A percentile compares a stretch with the other conserved stretches of the same genome.
Conservation (phyloP, 1,139 yeast species). For the Starmera stellimalicola region DNA sequence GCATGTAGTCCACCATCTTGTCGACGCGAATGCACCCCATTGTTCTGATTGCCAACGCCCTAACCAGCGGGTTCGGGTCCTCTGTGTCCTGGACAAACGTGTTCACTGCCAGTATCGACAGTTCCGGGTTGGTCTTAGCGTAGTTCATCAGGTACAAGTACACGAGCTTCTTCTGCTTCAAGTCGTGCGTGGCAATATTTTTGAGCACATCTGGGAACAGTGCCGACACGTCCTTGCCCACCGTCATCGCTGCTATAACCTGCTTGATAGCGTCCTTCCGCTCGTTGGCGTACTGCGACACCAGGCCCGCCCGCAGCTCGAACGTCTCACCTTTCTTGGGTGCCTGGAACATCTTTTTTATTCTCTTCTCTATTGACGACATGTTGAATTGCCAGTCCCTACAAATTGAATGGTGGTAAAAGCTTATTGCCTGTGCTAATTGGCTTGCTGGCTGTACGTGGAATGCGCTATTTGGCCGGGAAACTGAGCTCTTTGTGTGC, state of each 20-base stretch:
- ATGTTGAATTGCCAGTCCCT: background rate
- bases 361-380: conserved; percentile 37
- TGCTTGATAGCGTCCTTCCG: conserved; percentile 94
- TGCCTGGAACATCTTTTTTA: conserved; percentile 46
- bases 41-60: conserved; percentile 94
- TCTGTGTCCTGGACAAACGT: conserved; percentile 95
- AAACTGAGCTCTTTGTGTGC: background rate
- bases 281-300: conserved; percentile 89
- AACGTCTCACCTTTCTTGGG: conserved; percentile 74
- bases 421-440: background rate
- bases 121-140: conserved; percentile 92
- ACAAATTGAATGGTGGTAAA: no score
- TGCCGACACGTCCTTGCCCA: conserved; percentile 95
- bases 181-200: conserved; percentile 93
- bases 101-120: conserved; percentile 92
- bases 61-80: conserved; percentile 91
- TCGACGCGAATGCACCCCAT: conserved; percentile 98
- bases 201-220: conserved; percentile 93
- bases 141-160: conserved; percentile 94
- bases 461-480: background rate
- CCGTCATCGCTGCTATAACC: conserved; percentile 96
- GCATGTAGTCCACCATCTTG: conserved; percentile 91
- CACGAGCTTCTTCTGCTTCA: conserved; percentile 94
- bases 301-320: conserved; percentile 83
- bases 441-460: background rate